phyloP scores from a whole-genome alignment of 148 eudicot genomes.

The Arctostaphylos glauca region DNA sequence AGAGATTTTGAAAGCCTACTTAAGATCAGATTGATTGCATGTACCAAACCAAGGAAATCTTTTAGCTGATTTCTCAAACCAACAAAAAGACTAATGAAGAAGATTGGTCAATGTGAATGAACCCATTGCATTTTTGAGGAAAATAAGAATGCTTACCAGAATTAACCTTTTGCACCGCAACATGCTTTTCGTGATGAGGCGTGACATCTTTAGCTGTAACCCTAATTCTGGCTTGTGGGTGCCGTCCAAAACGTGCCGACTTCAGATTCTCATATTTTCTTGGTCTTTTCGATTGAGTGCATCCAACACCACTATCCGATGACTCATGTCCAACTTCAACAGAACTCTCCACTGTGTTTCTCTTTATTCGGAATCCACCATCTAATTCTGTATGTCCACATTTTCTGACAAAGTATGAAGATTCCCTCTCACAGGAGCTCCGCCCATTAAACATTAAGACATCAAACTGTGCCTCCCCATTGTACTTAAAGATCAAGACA shows the following conservation, averaged over 20 bases:
- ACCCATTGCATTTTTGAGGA: not conserved
- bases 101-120: not conserved
- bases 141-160: not conserved
- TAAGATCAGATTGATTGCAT: not conserved
- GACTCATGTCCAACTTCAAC: slow-evolving; percentile 25
- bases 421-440: slow-evolving; percentile 52
- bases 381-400: slow-evolving; percentile 29
- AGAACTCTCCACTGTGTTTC: slow-evolving; percentile 16
- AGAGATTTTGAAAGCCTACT: not conserved
- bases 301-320: slow-evolving; percentile 8
- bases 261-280: slow-evolving; percentile 14
- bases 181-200: slow-evolving; percentile 17
- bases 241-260: not conserved
- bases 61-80: not conserved
- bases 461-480: slow-evolving; percentile 42
- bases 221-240: not conserved
- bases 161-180: not conserved
- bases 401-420: slow-evolving; percentile 44
- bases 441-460: slow-evolving; percentile 36
- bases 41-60: not conserved
- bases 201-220: not conserved
- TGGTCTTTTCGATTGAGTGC: slow-evolving; percentile 21
- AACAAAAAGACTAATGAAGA: not conserved
- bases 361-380: slow-evolving; percentile 12
- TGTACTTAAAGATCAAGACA: slow-evolving; percentile 47